Conservation (phyloP, 768 basidiomycete species). For the Termitomyces sp. region DNA sequence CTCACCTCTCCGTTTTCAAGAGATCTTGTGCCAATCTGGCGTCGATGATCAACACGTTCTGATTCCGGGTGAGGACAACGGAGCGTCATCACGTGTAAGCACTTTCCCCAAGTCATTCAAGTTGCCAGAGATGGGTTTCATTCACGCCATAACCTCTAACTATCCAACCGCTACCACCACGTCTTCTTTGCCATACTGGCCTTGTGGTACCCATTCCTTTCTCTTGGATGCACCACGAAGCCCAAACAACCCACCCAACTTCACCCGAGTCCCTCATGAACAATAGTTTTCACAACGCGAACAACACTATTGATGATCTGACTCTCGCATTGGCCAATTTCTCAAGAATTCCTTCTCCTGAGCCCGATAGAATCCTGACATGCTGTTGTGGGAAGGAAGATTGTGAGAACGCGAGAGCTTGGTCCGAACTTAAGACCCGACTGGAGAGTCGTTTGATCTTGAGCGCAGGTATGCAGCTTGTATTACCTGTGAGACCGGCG, state of each 20-base stretch:
- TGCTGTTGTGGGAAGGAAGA: slow-evolving; percentile 71
- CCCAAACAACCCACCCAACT: slow-evolving; percentile 31
- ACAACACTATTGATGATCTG: slow-evolving; percentile 74
- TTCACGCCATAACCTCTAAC: neutral
- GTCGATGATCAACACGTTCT: slow-evolving; percentile 3
- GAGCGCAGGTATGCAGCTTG: slow-evolving; percentile 73
- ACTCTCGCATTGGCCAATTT: slow-evolving; percentile 71
- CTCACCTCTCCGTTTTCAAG: neutral
- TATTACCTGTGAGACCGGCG: neutral
- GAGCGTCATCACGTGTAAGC: slow-evolving; percentile 11
- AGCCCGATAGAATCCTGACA: slow-evolving; percentile 45
- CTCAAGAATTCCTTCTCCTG: slow-evolving; percentile 74
- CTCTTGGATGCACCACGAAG: slow-evolving; percentile 13
- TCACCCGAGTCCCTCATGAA: slow-evolving; percentile 41
- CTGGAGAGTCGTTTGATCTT: slow-evolving; percentile 77
- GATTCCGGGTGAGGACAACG: neutral
- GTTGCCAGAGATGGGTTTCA: neutral
- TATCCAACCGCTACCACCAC: neutral
- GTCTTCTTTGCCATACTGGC: slow-evolving; percentile 15
- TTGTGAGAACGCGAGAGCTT: slow-evolving; percentile 63
- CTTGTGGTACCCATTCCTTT: slow-evolving; percentile 8
- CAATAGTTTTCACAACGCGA: slow-evolving; percentile 50
- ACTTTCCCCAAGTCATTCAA: slow-evolving; percentile 3
- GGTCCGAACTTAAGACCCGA: slow-evolving; percentile 63
- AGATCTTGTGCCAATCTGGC: neutral